These are phyloP conservation scores for Erigeron canadensis DNA, from an alignment of 129 eudicot genomes.

Conservation along the genomic window DNA sequence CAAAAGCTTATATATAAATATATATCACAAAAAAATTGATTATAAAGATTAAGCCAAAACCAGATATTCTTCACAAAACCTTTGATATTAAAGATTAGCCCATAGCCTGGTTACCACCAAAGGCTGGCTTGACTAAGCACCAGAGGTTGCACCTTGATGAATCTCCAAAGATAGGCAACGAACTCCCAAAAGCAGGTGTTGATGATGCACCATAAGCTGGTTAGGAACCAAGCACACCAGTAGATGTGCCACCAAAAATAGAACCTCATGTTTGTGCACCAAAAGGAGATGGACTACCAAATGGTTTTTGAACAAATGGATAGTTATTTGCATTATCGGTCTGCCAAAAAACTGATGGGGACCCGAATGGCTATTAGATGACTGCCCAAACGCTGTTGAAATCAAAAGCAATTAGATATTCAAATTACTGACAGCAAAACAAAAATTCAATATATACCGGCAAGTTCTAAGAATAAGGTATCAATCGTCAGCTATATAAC, in stretches of 20 bases:
- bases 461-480: no score
- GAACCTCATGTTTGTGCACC: conserved; percentile 87
- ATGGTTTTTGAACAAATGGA: conserved; percentile 78
- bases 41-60: neutral
- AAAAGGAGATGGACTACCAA: conserved; percentile 71
- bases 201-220: conserved; percentile 77
- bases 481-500: no score
- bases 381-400: conserved; percentile 83
- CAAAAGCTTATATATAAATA: no score
- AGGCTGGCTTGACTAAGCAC: neutral
- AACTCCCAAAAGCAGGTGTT: conserved; percentile 72
- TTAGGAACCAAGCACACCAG: conserved; percentile 68
- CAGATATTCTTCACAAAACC: neutral
- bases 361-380: conserved; percentile 77
- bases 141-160: conserved; percentile 44
- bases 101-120: neutral
- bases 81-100: neutral
- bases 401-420: conserved; percentile 15
- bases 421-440: neutral
- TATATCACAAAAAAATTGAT: no score
- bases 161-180: conserved; percentile 68
- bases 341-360: conserved; percentile 89
- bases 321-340: conserved; percentile 55
- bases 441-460: neutral
- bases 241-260: conserved; percentile 76